Percentiles rank a stretch among this genome's conserved stretches.
phyloP scores from a whole-genome alignment of 306 rosid species.

The Fragaria nilgerrensis region DNA sequence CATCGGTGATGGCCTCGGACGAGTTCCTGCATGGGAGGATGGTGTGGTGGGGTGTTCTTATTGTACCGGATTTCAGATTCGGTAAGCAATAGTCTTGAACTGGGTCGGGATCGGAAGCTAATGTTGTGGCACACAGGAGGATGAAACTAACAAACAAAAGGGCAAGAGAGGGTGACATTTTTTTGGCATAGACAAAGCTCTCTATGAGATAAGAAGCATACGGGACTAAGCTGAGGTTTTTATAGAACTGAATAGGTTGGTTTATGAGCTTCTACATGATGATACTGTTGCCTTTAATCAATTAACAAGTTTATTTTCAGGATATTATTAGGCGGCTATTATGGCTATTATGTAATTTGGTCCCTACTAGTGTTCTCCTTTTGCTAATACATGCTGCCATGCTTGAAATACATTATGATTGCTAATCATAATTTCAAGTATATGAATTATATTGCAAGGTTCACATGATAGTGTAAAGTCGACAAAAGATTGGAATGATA shows the following conservation, averaged over 20 bases:
- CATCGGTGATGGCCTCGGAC: slow-evolving; percentile 55
- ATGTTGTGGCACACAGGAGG: slow-evolving; percentile 28
- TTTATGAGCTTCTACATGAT: slow-evolving; percentile 24
- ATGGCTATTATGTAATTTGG: slow-evolving; percentile 29
- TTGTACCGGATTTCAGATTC: slow-evolving; percentile 41
- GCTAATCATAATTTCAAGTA: neutral
- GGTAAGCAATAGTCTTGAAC: slow-evolving; percentile 90
- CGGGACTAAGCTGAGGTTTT: slow-evolving; percentile 33
- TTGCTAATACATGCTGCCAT: slow-evolving; percentile 17
- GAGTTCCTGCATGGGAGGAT: slow-evolving; percentile 76
- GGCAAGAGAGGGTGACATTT: slow-evolving; percentile 43
- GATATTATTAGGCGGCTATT: slow-evolving; percentile 31
- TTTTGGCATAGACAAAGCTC: neutral
- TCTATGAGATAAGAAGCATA: neutral
- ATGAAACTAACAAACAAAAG: slow-evolving; percentile 29
- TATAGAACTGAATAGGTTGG: slow-evolving; percentile 35
- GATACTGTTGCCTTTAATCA: slow-evolving; percentile 14
- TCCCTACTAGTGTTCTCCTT: slow-evolving; percentile 34
- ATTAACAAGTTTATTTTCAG: slow-evolving; percentile 30
- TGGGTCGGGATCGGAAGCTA: slow-evolving; percentile 91
- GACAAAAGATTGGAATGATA: slow-evolving; percentile 4
- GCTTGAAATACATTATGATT: neutral
- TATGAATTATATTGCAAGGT: neutral
- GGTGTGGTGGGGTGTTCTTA: slow-evolving; percentile 30
- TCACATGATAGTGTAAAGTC: neutral